Evolutionary conservation across 73 alveolate genomes (phyloP).

Genomic region (Blepharisma japonicum): DNA sequence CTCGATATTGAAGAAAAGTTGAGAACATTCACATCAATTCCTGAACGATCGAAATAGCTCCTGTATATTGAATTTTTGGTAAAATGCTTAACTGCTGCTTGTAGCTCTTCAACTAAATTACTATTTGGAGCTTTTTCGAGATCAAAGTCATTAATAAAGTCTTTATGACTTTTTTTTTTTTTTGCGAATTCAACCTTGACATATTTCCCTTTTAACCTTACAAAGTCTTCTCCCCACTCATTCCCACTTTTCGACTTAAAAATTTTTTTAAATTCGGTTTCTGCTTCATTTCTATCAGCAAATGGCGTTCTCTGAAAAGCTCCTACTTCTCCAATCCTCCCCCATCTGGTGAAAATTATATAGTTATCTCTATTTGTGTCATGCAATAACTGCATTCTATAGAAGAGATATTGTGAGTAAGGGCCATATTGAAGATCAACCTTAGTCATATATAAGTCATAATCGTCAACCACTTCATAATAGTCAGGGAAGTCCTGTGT

Average conservation of each 20-base stretch:
- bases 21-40: slow-evolving; percentile 69
- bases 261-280: slow-evolving; percentile 80
- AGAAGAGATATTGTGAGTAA: slow-evolving; percentile 92
- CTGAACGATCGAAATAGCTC: slow-evolving; percentile 64
- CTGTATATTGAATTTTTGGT: slow-evolving; percentile 36
- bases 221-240: slow-evolving; percentile 73
- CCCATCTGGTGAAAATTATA: slow-evolving; percentile 95
- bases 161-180: slow-evolving; percentile 38
- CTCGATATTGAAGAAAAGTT: slow-evolving; percentile 67
- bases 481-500: slow-evolving; percentile 66
- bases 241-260: slow-evolving; percentile 82
- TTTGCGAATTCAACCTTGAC: slow-evolving; percentile 27
- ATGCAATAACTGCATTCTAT: slow-evolving; percentile 88
- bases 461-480: slow-evolving; percentile 71
- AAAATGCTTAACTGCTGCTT: background rate
- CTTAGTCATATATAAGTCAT: slow-evolving; percentile 90
- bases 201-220: slow-evolving; percentile 45
- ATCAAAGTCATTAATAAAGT: slow-evolving; percentile 39
- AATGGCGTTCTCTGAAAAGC: slow-evolving; percentile 94
- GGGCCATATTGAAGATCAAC: slow-evolving; percentile 93
- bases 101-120: background rate
- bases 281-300: slow-evolving; percentile 69
- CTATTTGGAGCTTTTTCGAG: slow-evolving; percentile 25
- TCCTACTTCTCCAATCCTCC: slow-evolving; percentile 98
- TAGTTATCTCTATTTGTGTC: slow-evolving; percentile 90